phyloP scores from a whole-genome alignment of 176 grass and related monocot genomes.

The Hsuehochloa calcarea region DNA sequence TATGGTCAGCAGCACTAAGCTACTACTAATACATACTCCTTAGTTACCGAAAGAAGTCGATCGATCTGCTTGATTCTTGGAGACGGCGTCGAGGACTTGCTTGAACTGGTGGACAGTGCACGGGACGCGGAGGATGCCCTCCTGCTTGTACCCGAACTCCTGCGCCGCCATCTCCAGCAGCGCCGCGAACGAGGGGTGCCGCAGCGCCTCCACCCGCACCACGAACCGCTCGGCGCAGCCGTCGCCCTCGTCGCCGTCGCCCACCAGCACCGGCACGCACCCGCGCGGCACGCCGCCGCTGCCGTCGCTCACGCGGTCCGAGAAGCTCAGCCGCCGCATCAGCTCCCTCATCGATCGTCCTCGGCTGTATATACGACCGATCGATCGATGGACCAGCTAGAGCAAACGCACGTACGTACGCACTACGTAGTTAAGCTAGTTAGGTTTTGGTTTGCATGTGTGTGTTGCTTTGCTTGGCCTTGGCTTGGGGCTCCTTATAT shows the following conservation, averaged over 20 bases:
- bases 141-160: constrained; percentile 75
- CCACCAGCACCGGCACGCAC: constrained; percentile 68
- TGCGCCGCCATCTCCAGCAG: constrained; percentile 58
- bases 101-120: constrained; percentile 52
- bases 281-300: constrained; percentile 43
- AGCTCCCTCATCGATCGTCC: constrained; percentile 41
- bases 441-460: background rate
- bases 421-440: background rate
- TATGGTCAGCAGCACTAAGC: background rate
- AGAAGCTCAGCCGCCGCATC: constrained; percentile 51
- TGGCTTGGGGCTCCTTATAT: background rate
- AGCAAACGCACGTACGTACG: background rate
- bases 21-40: background rate
- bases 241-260: constrained; percentile 18
- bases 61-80: constrained; percentile 5
- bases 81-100: constrained; percentile 30
- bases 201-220: constrained; percentile 59
- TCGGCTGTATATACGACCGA: background rate
- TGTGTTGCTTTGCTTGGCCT: background rate
- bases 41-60: background rate
- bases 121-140: constrained; percentile 68
- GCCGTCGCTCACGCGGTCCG: constrained; percentile 29
- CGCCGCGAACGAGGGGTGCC: constrained; percentile 47
- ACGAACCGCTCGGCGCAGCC: constrained; percentile 50
- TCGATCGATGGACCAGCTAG: background rate